phyloP scores from a whole-genome alignment of 1,284 basidiomycete species.

The Cutaneotrichosporon cavernicola region DNA sequence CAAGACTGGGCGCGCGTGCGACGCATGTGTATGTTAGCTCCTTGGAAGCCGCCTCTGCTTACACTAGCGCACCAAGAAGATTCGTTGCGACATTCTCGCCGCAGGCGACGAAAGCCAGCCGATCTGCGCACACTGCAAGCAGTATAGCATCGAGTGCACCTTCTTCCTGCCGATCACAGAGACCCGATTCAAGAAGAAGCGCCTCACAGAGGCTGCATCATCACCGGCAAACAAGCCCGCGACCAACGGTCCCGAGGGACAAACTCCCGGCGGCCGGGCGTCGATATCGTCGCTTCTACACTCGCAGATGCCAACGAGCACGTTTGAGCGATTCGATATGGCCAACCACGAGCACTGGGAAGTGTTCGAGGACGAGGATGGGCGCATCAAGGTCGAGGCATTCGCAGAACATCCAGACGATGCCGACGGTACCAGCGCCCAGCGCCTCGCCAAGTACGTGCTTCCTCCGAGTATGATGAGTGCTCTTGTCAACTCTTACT shows the following conservation, averaged over 20 bases:
- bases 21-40: conserved; percentile 47
- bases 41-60: conserved; percentile 8
- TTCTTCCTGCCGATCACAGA: conserved; percentile 98
- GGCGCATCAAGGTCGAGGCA: conserved; percentile 80
- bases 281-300: conserved; percentile 79
- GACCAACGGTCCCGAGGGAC: not conserved
- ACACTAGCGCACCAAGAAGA: conserved; percentile 77
- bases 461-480: conserved; percentile 69
- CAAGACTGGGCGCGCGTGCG: conserved; percentile 53
- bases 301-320: conserved; percentile 75
- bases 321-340: conserved; percentile 82
- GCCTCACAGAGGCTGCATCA: conserved; percentile 43
- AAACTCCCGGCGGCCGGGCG: conserved; percentile 4
- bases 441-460: conserved; percentile 50
- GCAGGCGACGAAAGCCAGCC: conserved; percentile 30
- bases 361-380: conserved; percentile 73
- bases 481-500: conserved; percentile 84
- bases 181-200: conserved; percentile 96
- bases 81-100: conserved; percentile 58
- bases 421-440: conserved; percentile 25
- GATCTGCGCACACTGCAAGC: conserved; percentile 55
- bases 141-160: conserved; percentile 87
- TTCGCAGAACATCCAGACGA: conserved; percentile 47
- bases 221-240: conserved; percentile 19
- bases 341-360: conserved; percentile 81